A percentile compares a stretch with the other conserved stretches of the same genome.
Conservation (phyloP, 768 basidiomycete genomes). For the Pilatotrama ljubarskyi region DNA sequence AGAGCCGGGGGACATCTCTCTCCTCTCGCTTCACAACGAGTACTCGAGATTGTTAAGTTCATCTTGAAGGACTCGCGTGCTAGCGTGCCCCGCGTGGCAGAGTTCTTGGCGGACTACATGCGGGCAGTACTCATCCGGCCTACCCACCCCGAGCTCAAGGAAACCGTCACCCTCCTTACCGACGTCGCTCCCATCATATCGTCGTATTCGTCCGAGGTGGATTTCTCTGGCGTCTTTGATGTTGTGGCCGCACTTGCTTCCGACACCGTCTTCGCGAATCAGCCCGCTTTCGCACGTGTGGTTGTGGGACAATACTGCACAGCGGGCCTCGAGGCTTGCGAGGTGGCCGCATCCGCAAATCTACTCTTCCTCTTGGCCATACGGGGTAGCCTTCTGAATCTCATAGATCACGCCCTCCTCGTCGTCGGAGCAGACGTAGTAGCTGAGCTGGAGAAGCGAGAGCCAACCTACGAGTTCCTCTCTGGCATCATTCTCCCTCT, state of each 20-base stretch:
- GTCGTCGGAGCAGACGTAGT: conserved; percentile 55
- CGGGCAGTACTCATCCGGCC: conserved; percentile 50
- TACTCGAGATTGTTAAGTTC: conserved; percentile 55
- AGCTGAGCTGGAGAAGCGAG: conserved; percentile 53
- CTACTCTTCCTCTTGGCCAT: conserved; percentile 32
- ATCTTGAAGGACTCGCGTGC: conserved; percentile 55
- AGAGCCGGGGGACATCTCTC: conserved; percentile 50
- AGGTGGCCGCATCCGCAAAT: conserved; percentile 34
- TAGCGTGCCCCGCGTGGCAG: conserved; percentile 42
- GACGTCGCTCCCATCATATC: conserved; percentile 58
- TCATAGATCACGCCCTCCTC: conserved; percentile 40
- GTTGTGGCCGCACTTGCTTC: conserved; percentile 46
- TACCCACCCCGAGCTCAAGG: conserved; percentile 44
- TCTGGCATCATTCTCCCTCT: conserved; percentile 65
- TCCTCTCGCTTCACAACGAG: conserved; percentile 41
- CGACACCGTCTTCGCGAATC: conserved; percentile 50
- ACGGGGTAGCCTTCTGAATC: conserved; percentile 32
- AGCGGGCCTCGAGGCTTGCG: conserved; percentile 39
- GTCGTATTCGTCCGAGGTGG: conserved; percentile 46
- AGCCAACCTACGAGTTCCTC: conserved; percentile 61
- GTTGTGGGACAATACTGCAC: conserved; percentile 36
- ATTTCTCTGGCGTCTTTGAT: conserved; percentile 61
- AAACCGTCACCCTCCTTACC: conserved; percentile 51
- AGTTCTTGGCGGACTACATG: conserved; percentile 56
- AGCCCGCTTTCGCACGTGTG: conserved; percentile 47